A percentile compares a stretch with the other conserved stretches of the same genome.
These are phyloP conservation scores for Podaxis mareebaensis DNA, from an alignment of 768 basidiomycete species.

Conservation along the genomic window DNA sequence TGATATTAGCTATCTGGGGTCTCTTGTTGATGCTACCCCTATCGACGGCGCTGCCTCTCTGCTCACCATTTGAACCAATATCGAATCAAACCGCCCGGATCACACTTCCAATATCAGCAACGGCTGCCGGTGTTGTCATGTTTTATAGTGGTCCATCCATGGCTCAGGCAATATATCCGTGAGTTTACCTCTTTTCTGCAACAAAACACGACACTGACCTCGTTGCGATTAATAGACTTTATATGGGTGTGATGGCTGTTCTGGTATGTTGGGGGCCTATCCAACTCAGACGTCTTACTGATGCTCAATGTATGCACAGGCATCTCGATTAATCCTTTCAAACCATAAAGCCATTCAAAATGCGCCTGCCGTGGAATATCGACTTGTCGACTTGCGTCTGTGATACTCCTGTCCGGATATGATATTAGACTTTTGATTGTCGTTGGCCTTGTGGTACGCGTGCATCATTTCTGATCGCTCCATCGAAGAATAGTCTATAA, in stretches of 20 bases:
- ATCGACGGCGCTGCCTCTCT: background rate
- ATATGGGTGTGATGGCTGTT: background rate
- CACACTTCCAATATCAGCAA: background rate
- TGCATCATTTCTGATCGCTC: background rate
- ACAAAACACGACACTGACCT: background rate
- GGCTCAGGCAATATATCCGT: background rate
- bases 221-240: background rate
- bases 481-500: conserved; percentile 2
- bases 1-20: background rate
- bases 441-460: background rate
- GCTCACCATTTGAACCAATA: background rate
- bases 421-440: background rate
- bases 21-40: too few relatives aligned
- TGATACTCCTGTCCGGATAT: background rate
- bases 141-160: background rate
- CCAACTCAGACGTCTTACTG: background rate
- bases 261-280: background rate
- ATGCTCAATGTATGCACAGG: background rate
- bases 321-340: conserved; percentile 1
- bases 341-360: conserved; percentile 1
- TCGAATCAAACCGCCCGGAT: background rate
- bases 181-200: background rate
- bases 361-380: background rate
- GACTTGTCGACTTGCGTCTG: background rate
- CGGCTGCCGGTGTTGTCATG: background rate